Conservation (phyloP, 2,329 filamentous ascomycete species). For the Colletotrichum horii region DNA sequence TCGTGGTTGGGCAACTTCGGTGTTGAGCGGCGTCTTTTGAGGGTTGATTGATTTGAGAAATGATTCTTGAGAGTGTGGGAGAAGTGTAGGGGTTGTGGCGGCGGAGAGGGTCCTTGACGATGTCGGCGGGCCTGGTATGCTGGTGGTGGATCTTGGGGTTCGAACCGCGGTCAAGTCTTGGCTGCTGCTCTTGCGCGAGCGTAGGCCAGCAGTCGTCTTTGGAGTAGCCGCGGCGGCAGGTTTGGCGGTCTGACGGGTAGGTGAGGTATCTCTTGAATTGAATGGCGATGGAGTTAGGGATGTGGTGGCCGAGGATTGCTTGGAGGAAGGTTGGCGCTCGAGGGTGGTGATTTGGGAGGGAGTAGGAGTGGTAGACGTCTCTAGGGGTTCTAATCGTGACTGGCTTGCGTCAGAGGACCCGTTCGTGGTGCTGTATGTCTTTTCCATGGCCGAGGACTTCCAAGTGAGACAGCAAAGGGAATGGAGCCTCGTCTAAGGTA, state of each 20-base stretch:
- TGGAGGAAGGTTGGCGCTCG: conserved; percentile 34
- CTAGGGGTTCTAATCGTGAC: conserved; percentile 15
- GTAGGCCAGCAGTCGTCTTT: conserved; percentile 40
- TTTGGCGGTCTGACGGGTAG: conserved; percentile 43
- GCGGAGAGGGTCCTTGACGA: conserved; percentile 73
- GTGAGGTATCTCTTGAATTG: conserved; percentile 53
- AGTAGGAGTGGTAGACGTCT: conserved; percentile 25
- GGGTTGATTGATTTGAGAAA: conserved; percentile 66
- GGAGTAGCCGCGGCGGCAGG: conserved; percentile 36
- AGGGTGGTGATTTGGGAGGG: conserved; percentile 29
- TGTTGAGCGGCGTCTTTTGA: conserved; percentile 60
- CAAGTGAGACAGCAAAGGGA: conserved; percentile 25
- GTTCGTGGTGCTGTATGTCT: conserved; percentile 34
- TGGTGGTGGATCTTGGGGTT: conserved; percentile 51
- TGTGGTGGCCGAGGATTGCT: conserved; percentile 40
- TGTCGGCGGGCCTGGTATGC: conserved; percentile 64
- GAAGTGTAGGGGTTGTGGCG: conserved; percentile 69
- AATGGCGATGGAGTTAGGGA: conserved; percentile 41
- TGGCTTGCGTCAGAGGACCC: conserved; percentile 28
- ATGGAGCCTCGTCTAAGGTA: conserved; percentile 16
- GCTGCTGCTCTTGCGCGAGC: conserved; percentile 69
- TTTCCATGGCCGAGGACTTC: conserved; percentile 39
- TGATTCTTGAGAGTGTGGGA: conserved; percentile 64
- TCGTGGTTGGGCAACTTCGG: conserved; percentile 47
- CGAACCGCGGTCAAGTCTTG: conserved; percentile 70